A percentile compares a stretch with the other conserved stretches of the same genome.
These are phyloP conservation scores for Chaetomiaceae sp. DNA, from an alignment of 2,329 filamentous ascomycete genomes.

Conservation along the genomic window DNA sequence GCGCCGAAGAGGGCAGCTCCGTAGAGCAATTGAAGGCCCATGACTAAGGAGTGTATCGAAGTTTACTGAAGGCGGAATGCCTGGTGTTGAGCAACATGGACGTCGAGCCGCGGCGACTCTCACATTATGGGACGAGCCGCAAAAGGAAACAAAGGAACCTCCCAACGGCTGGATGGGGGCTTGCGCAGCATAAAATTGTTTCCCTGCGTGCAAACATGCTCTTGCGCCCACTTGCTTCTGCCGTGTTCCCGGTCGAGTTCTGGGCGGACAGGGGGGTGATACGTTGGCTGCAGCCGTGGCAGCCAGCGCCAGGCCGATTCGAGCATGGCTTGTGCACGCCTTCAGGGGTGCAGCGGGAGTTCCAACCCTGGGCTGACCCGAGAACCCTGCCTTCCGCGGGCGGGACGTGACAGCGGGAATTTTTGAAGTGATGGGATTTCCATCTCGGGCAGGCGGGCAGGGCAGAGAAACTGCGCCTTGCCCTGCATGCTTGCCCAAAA, in stretches of 20 bases:
- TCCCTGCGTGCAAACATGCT: not conserved
- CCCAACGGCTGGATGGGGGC: not conserved
- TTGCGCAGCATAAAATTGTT: not conserved
- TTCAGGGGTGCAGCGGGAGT: slow-evolving; percentile 8
- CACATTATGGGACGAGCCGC: slow-evolving; percentile 3
- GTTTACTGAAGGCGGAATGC: not conserved
- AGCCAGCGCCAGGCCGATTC: slow-evolving; percentile 2
- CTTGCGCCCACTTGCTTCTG: not conserved
- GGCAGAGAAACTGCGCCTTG: no score
- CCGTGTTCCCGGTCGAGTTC: not conserved
- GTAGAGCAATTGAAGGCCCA: slow-evolving; percentile 27
- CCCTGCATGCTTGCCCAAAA: not conserved
- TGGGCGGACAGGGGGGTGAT: slow-evolving; percentile 10
- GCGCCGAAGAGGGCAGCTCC: slow-evolving; percentile 31
- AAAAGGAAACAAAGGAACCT: not conserved
- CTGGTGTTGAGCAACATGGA: not conserved
- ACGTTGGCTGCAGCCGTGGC: slow-evolving; percentile 8
- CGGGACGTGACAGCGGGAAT: not conserved
- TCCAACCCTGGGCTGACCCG: slow-evolving; percentile 10
- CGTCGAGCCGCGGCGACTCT: slow-evolving; percentile 6
- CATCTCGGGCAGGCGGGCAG: no score
- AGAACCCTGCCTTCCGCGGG: not conserved
- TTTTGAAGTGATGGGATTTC: not conserved
- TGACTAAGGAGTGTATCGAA: slow-evolving; percentile 4
- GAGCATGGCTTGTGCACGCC: not conserved